Evolutionary conservation across 805 yeast genomes (phyloP), one percentile per base, ranked within the genome.

Genomic region (Kazachstania martiniae): DNA sequence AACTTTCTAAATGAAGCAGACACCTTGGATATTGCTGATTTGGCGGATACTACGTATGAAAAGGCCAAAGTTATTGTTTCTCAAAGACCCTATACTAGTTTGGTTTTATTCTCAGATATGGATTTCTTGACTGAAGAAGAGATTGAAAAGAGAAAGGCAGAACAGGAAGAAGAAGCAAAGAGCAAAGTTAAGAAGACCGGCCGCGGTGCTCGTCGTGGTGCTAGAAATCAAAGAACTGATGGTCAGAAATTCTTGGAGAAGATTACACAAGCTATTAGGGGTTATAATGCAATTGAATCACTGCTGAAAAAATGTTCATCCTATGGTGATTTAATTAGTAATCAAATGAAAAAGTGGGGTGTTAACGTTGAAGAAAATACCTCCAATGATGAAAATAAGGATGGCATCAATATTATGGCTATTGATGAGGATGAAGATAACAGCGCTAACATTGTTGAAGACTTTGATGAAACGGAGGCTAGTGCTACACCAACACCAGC

Each of bases 221-320:
- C 66, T 18, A 61, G 32, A 38, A 62, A 61, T 34, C 65, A 58
- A 35, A 74, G 72, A 51, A 65, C 78, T 4, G 71, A 73, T 28
- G 95, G 95, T 8, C 79, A 79, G 44, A 71, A 73, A 48, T 66
- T 84, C 30, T 70, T 85, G 15, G 89, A 79, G 42, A 77, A 72
- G 25, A 70, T 87, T 4, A 70, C 71, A 29, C 62, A 68, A 40
- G 78, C 85, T 12, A 64, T 91, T 40, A 73, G 75, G 46, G 97
- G 97, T 4, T 91, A 91, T 53, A 78, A 77, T 39, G 97, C 98
- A 0, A 94, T 91, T 27, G 97, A 89, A 46, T 79, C 93, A n/a
- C 63, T 91, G 42, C 84, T 91, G 39, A 74, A 74, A 37, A 72
- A 75, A 43, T 91, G 99, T 61, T 74, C 86, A 8, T 70, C 72